phyloP scores from a whole-genome alignment of 768 basidiomycete genomes.

The Lentinula sp. region DNA sequence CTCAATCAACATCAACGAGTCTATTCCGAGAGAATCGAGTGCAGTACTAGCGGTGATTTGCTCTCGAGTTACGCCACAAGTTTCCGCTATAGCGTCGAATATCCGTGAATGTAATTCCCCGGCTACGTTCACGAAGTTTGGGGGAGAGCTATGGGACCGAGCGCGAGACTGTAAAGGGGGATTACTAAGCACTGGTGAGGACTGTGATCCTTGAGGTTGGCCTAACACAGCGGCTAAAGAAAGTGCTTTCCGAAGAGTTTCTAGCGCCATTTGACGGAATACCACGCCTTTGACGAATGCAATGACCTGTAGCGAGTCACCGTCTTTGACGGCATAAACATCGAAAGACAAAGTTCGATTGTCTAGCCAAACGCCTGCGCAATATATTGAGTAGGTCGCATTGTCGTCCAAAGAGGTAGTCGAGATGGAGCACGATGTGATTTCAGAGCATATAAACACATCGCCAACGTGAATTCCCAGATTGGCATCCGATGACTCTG shows the following conservation, averaged over 20 bases:
- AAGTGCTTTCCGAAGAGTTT: constrained; percentile 42
- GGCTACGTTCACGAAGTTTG: neutral
- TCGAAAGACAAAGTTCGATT: constrained; percentile 43
- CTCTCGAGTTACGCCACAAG: constrained; percentile 32
- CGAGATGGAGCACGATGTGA: constrained; percentile 43
- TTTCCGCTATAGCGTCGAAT: constrained; percentile 30
- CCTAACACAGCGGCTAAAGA: constrained; percentile 12
- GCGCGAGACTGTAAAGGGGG: neutral
- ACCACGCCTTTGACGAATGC: constrained; percentile 51
- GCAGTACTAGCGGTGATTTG: constrained; percentile 30
- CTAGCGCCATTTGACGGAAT: constrained; percentile 52
- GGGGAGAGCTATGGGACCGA: constrained; percentile 4
- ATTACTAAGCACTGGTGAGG: neutral
- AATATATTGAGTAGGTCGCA: constrained; percentile 45
- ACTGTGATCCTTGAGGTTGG: neutral
- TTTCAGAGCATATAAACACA: constrained; percentile 57
- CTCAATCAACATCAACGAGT: constrained; percentile 63
- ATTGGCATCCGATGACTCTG: constrained; percentile 33
- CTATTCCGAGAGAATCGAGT: constrained; percentile 51
- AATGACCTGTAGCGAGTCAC: constrained; percentile 34
- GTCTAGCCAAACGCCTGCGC: constrained; percentile 36
- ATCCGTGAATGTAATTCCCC: constrained; percentile 23
- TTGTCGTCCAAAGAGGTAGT: constrained; percentile 33
- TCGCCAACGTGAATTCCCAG: constrained; percentile 40
- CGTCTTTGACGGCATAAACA: constrained; percentile 40